These are phyloP conservation scores for Saturnispora hagleri DNA, from an alignment of 805 yeast species.

Conservation along the genomic window DNA sequence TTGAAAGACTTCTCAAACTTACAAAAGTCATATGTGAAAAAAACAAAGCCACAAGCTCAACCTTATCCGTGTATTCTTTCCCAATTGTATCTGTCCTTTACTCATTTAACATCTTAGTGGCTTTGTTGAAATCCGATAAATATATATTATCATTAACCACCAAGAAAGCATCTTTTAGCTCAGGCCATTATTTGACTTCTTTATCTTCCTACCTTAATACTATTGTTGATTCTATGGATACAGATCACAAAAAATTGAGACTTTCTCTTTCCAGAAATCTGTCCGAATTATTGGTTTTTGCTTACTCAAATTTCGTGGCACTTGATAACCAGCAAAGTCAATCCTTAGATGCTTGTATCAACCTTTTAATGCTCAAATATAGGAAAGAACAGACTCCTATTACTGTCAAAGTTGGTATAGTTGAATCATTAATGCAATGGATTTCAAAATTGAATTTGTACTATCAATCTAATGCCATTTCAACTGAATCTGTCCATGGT, in stretches of 20 bases:
- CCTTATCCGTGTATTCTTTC: constrained; percentile 17
- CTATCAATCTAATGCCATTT: constrained; percentile 21
- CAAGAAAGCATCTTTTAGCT: constrained; percentile 18
- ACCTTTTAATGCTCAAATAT: constrained; percentile 15
- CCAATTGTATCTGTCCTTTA: constrained; percentile 25
- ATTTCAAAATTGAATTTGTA: constrained; percentile 25
- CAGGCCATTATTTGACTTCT: constrained; percentile 18
- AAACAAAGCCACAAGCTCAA: constrained; percentile 8
- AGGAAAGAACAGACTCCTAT: constrained; percentile 10
- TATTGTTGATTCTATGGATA: constrained; percentile 20
- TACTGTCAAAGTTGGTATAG: constrained; percentile 19
- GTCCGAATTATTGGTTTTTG: constrained; percentile 26
- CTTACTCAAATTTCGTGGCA: constrained; percentile 24
- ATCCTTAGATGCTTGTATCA: constrained; percentile 21
- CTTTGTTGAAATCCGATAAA: constrained; percentile 27
- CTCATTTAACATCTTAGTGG: constrained; percentile 21
- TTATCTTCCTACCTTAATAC: constrained; percentile 15
- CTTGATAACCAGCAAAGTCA: constrained; percentile 18
- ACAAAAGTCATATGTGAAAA: constrained; percentile 20
- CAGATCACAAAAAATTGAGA: constrained; percentile 24
- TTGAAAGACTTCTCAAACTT: constrained; percentile 24
- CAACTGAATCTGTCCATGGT: constrained; percentile 18
- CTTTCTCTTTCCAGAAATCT: constrained; percentile 24
- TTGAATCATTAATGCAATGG: constrained; percentile 26
- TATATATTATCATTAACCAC: constrained; percentile 18